Evolutionary conservation across 306 rosid genomes (phyloP).

Genomic region (Fagus sylvatica): DNA sequence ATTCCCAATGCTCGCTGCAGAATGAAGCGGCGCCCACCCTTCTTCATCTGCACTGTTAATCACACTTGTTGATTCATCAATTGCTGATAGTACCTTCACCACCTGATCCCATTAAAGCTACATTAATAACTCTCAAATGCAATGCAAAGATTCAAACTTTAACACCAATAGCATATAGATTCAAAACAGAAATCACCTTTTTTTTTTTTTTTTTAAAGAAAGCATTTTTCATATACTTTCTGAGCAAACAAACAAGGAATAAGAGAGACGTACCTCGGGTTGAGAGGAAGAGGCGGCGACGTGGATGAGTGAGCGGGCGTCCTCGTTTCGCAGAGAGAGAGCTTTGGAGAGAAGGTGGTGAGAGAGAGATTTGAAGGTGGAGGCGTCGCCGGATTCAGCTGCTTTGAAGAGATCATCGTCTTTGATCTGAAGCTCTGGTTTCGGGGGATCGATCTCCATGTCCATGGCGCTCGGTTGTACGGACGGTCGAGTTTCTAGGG

Average conservation of each 20-base stretch:
- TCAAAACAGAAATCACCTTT: too few species aligned
- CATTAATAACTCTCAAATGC: background rate
- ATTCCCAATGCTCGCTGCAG: slow-evolving; percentile 84
- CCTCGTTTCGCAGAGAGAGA: slow-evolving; percentile 72
- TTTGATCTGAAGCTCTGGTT: slow-evolving; percentile 27
- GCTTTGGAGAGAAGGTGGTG: slow-evolving; percentile 48
- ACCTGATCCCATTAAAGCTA: slow-evolving; percentile 38
- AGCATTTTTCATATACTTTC: background rate
- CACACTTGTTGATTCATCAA: slow-evolving; percentile 48
- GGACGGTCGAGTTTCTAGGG: background rate
- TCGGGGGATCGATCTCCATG: slow-evolving; percentile 60
- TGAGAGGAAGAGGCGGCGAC: slow-evolving; percentile 70
- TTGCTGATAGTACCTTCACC: slow-evolving; percentile 51
- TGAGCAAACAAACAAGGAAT: slow-evolving; percentile 1
- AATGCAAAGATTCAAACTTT: background rate
- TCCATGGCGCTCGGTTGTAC: slow-evolving; percentile 21
- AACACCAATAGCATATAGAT: background rate
- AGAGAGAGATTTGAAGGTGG: slow-evolving; percentile 48
- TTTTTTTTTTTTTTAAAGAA: too few species aligned
- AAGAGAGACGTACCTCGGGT: slow-evolving; percentile 51
- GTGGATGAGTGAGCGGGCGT: slow-evolving; percentile 79
- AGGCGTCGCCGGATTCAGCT: slow-evolving; percentile 64
- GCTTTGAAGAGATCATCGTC: slow-evolving; percentile 69
- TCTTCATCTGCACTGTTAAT: slow-evolving; percentile 79
- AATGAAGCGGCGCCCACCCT: slow-evolving; percentile 94